Percentiles rank a stretch among this genome's conserved stretches.
Conservation (phyloP, 305 asterid species). For the Rubia occidens region DNA sequence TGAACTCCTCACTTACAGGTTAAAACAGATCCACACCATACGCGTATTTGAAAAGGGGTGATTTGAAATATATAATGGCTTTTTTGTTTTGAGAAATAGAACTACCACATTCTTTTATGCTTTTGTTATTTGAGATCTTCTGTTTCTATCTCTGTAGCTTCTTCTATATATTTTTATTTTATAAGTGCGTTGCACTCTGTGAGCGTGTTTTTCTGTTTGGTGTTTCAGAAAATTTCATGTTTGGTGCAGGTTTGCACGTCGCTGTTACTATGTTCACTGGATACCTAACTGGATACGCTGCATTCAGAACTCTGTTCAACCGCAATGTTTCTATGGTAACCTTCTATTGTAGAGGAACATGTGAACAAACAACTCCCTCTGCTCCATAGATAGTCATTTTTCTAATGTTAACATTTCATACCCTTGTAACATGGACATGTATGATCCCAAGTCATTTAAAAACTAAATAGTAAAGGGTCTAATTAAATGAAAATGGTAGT, state of each 20-base stretch:
- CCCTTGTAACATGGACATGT: not conserved
- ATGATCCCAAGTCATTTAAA: not conserved
- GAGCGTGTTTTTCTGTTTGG: not conserved
- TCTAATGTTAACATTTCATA: not conserved
- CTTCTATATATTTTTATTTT: not conserved
- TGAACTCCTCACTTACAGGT: not conserved
- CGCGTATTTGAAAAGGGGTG: not conserved
- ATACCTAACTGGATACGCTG: conserved; percentile 72
- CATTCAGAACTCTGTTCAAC: conserved; percentile 84
- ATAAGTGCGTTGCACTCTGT: not conserved
- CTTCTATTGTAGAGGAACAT: not conserved
- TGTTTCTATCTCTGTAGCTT: not conserved
- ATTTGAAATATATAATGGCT: not conserved
- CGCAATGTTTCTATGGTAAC: conserved; percentile 70
- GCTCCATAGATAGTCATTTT: not conserved
- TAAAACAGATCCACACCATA: not conserved
- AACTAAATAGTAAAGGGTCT: not conserved
- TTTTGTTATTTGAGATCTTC: not conserved
- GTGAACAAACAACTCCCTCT: not conserved
- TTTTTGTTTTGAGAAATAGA: not conserved
- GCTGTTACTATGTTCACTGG: conserved; percentile 79
- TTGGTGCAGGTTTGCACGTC: conserved; percentile 70
- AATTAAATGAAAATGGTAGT: not conserved
- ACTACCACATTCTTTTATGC: not conserved
- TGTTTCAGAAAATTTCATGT: not conserved